phyloP scores from a whole-genome alignment of 2,329 filamentous ascomycete genomes.

The Nigrospora sphaerica region DNA sequence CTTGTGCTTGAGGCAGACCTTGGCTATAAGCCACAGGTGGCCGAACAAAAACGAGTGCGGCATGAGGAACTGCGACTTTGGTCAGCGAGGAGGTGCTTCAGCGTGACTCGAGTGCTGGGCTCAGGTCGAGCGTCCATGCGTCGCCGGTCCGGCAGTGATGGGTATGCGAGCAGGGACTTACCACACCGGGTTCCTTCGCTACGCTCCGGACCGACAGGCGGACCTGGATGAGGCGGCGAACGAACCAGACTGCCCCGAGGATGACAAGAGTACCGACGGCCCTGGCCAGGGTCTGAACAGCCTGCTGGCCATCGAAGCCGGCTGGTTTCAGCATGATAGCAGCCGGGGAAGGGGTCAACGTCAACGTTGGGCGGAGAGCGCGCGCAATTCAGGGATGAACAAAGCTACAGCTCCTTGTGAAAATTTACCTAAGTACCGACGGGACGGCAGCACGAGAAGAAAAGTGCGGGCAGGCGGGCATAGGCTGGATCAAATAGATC shows the following conservation, averaged over 20 bases:
- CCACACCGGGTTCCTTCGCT: constrained; percentile 16
- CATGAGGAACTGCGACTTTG: constrained; percentile 3
- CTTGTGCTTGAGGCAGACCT: constrained; percentile 14
- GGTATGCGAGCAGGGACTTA: constrained; percentile 9
- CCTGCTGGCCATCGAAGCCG: constrained; percentile 1
- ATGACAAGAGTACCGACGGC: constrained; percentile 7
- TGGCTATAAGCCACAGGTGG: constrained; percentile 14
- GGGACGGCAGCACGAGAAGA: too few species aligned
- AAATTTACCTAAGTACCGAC: too few species aligned
- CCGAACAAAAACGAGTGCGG: constrained; percentile 21
- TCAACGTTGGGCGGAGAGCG: too few species aligned
- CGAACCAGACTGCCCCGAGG: constrained; percentile 13
- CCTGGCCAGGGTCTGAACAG: constrained; percentile 4
- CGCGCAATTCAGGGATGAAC: too few species aligned
- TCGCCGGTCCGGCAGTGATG: background rate
- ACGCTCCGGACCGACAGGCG: constrained; percentile 16
- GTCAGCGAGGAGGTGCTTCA: background rate
- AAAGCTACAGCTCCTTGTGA: too few species aligned
- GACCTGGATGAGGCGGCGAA: constrained; percentile 17
- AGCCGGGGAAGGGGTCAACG: too few species aligned
- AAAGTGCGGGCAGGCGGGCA: too few species aligned
- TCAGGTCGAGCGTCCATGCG: too few species aligned
- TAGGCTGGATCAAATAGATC: too few species aligned
- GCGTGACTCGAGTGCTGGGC: too few species aligned
- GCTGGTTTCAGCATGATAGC: background rate